phyloP scores from a whole-genome alignment of 2,329 filamentous ascomycete genomes.

The Juglanconis sp. region DNA sequence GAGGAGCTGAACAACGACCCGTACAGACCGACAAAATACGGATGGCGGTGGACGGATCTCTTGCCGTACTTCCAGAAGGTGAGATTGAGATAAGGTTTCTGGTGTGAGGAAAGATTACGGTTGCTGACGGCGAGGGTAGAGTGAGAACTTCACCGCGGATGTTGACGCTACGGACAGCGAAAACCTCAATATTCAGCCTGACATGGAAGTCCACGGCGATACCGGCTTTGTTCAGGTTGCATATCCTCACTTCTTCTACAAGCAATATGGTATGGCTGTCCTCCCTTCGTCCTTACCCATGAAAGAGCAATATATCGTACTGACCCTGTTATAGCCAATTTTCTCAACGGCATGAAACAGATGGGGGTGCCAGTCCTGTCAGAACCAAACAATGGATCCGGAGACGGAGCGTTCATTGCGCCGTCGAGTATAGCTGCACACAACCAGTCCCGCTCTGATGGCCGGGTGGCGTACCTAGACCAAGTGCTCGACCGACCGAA shows the following conservation, averaged over 20 bases:
- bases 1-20: conserved; percentile 37
- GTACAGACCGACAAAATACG: not conserved
- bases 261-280: conserved; percentile 33
- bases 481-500: conserved; percentile 33
- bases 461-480: conserved; percentile 39
- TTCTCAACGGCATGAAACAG: conserved; percentile 34
- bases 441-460: conserved; percentile 39
- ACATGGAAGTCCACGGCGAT: conserved; percentile 29
- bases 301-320: not conserved
- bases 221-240: conserved; percentile 35
- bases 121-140: conserved; percentile 22
- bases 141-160: conserved; percentile 33
- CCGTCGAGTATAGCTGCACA: conserved; percentile 35
- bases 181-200: conserved; percentile 26
- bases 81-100: not conserved
- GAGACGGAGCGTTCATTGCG: conserved; percentile 33
- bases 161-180: conserved; percentile 21
- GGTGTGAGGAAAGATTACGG: not conserved
- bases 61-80: conserved; percentile 50
- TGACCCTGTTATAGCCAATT: conserved; percentile 29
- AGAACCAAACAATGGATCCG: conserved; percentile 35
- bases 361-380: conserved; percentile 33
- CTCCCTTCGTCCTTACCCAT: not conserved
- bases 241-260: conserved; percentile 37
- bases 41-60: conserved; percentile 41